phyloP scores from a whole-genome alignment of 1,284 basidiomycete species.

The Trametes polyzona region DNA sequence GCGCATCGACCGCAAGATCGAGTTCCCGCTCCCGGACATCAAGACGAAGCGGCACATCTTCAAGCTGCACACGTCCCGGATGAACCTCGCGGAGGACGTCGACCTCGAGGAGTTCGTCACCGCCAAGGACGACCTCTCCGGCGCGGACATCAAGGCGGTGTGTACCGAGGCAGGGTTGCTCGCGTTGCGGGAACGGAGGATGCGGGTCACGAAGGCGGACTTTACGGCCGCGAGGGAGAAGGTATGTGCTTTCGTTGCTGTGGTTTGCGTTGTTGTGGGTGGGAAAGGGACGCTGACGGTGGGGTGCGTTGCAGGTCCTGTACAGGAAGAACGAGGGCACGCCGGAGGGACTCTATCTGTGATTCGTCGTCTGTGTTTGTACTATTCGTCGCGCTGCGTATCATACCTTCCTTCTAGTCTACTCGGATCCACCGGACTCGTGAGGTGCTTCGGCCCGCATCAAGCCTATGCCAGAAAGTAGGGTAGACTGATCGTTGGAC shows the following conservation, averaged over 20 bases:
- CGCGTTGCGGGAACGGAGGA: slow-evolving; percentile 92
- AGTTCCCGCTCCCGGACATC: slow-evolving; percentile 92
- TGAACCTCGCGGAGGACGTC: slow-evolving; percentile 92
- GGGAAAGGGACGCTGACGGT: slow-evolving; percentile 13
- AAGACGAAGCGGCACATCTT: slow-evolving; percentile 99
- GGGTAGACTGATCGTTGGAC: no score
- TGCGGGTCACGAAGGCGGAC: slow-evolving; percentile 95
- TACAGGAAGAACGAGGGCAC: slow-evolving; percentile 96
- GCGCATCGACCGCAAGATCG: slow-evolving; percentile 98
- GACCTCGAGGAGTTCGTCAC: slow-evolving; percentile 96
- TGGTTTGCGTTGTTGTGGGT: background rate
- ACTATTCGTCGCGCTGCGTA: slow-evolving; percentile 17
- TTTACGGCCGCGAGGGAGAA: slow-evolving; percentile 89
- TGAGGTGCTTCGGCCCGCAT: background rate
- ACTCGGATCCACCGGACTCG: background rate
- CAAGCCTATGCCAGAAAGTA: no score
- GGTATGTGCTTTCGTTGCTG: slow-evolving; percentile 50
- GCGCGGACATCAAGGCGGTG: slow-evolving; percentile 98
- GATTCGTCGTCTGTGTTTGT: slow-evolving; percentile 31
- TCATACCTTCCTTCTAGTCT: slow-evolving; percentile 17
- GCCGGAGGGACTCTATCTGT: slow-evolving; percentile 83
- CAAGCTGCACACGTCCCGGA: slow-evolving; percentile 95
- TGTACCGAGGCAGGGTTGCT: slow-evolving; percentile 97
- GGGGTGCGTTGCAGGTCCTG: slow-evolving; percentile 57
- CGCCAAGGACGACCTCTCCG: slow-evolving; percentile 95